Evolutionary conservation across 139 green algal genomes (phyloP), one percentile per base, ranked within the genome.

Genomic region (Penium margaritaceum): DNA sequence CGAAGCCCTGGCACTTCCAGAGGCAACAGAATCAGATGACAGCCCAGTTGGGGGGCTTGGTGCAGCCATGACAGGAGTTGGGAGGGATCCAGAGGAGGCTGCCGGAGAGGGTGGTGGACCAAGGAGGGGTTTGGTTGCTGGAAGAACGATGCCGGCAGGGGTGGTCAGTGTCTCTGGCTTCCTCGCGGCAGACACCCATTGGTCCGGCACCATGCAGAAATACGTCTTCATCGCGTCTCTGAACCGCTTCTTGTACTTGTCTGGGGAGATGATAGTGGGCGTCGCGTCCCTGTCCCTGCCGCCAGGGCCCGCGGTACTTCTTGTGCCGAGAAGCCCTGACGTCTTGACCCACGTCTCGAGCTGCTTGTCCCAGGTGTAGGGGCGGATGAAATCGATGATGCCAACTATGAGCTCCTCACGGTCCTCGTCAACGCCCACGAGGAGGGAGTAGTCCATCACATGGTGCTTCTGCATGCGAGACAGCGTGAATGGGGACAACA

Each of bases 381-480:
- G 84, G 12, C 92, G 85, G 30, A 97, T 86, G 76, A 90, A 98
- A 78, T 98, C 93, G 32, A 98, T 96, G 71, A 98, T 90, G 35
- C 90, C 91, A 33, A 96, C 84, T n/a, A 95, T 88, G 0, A 83
- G 65, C 37, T 87, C 67, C 21, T 81, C 60, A 24, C 75, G 37
- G 1, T 63, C 37, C 51, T 79, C 68, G 70, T 92, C 86, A 39
- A 90, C 73, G 64, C 91, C 88, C 65, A 96, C 89, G 37, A 98
- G 83, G 64, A 98, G 85, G 1, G 72, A 89, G 86, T 98, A 98
- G 83, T 98, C 94, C 94, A 98, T 98, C 36, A 98, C 90, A 3
- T 85, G 87, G 34, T 58, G 19, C 21, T 43, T 63, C 66, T 74
- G 66, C 3, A n/a, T n/a, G n/a, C n/a, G n/a, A n/a, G n/a, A n/a